Percentiles rank a stretch among this genome's conserved stretches.
phyloP scores from a whole-genome alignment of 2,329 filamentous ascomycete genomes.

The Pseudopithomyces maydicus region DNA sequence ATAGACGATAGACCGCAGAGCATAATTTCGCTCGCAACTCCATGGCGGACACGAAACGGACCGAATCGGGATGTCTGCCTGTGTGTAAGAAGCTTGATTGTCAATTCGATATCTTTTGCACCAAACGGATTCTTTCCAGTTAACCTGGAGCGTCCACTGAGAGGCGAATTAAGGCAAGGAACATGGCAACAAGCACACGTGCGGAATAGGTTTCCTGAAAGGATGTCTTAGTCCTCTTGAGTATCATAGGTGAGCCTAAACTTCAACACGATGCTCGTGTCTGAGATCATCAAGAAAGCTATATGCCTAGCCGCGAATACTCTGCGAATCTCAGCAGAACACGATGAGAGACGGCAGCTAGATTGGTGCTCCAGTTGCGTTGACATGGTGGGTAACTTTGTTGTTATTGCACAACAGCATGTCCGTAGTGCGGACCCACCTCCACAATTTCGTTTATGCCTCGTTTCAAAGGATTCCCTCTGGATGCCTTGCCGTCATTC shows the following conservation, averaged over 20 bases:
- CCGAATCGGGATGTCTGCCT: slow-evolving; percentile 10
- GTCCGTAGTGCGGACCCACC: neutral
- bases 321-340: neutral
- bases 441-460: slow-evolving; percentile 10
- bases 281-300: neutral
- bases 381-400: neutral
- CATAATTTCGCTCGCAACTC: slow-evolving; percentile 5
- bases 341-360: too few relatives aligned
- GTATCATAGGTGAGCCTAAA: neutral
- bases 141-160: neutral
- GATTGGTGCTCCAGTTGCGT: neutral
- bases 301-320: neutral
- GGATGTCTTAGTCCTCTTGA: slow-evolving; percentile 1
- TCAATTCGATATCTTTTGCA: neutral
- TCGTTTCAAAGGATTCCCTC: slow-evolving; percentile 11
- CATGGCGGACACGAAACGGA: slow-evolving; percentile 7
- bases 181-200: slow-evolving; percentile 4
- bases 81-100: slow-evolving; percentile 19
- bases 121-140: slow-evolving; percentile 7
- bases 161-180: neutral
- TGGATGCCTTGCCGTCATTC: slow-evolving; percentile 7
- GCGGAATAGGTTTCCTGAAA: slow-evolving; percentile 12
- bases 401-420: neutral
- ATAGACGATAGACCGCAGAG: slow-evolving; percentile 24
- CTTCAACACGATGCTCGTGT: neutral